Base-by-base conservation (phyloP, 768 basidiomycete genomes). In the Xerocomus brunneocitrinus region DNA sequence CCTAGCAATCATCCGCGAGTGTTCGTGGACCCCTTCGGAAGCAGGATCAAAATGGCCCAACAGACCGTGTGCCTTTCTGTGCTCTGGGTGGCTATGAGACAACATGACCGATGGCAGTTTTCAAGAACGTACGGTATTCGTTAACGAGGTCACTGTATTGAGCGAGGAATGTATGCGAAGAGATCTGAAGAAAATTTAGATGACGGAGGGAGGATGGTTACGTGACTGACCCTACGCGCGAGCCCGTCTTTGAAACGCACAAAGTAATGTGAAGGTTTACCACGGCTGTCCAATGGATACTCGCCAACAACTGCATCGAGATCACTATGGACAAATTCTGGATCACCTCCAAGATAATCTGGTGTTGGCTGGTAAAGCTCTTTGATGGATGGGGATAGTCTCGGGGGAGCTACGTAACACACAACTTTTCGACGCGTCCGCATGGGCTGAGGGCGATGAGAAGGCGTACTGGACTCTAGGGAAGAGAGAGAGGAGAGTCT, bases 11-110 rank as follows among this genome's bases (percentile, higher is more conserved):
- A 81, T 66, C 39, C 86, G 83, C 44, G 83, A 84, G 24, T 74
- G 62, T 22, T 81, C 81, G 59, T 87, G 83, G 9, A 90, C 74
- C 35, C 64, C 57, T 14, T 56, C 50, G 3, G 79, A 80, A 22
- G 78, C 75, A 22, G 87, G 87, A 60, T 89, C 79, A 65, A 91
- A 90, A 0, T 67, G 62, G 1, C 65, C 65, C 22, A 86, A 71
- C 8, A 64, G 56, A 19, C 78, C 80, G 5, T 62, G 65, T 30
- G 55, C 63, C 62, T 80, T 76, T 49, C 57, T 76, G 40, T 62
- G 70, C 58, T 76, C 87, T 89, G 54, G 27, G 49, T 34, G 45
- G 34, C 31, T 27, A 47, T 64, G n/a, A 62, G 54, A 51, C 13
- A 31, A 54, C 8, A 30, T 31, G 25, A 48, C 8, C 51, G 41